phyloP scores from a whole-genome alignment of 2,329 filamentous ascomycete species.

The Diaporthe longicolla region DNA sequence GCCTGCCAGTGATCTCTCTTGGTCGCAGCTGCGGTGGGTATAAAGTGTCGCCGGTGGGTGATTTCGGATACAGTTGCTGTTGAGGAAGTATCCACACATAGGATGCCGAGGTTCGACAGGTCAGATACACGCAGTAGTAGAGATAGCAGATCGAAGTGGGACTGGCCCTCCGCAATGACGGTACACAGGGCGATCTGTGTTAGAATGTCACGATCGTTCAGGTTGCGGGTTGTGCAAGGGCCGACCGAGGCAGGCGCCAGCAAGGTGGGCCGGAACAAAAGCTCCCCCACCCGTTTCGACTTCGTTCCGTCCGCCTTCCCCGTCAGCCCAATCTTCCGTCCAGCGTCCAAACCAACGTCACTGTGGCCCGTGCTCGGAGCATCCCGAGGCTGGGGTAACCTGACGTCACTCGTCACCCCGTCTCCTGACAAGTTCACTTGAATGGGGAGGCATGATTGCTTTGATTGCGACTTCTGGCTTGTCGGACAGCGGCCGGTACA shows the following conservation, averaged over 20 bases:
- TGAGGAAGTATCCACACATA: neutral
- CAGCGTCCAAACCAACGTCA: constrained; percentile 12
- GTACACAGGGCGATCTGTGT: neutral
- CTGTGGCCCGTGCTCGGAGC: constrained; percentile 16
- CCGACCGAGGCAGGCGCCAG: too few relatives aligned
- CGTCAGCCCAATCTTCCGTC: neutral
- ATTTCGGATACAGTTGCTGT: neutral
- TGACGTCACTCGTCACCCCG: constrained; percentile 3
- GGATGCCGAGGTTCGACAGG: neutral
- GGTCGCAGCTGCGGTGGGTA: neutral
- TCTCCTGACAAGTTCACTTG: too few relatives aligned
- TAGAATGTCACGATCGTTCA: neutral
- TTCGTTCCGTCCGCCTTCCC: neutral
- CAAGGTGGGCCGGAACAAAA: constrained; percentile 17
- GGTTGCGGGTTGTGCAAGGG: too few relatives aligned
- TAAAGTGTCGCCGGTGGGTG: neutral
- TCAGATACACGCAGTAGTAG: neutral
- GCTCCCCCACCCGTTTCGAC: constrained; percentile 18
- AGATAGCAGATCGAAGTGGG: neutral
- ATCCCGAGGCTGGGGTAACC: constrained; percentile 16
- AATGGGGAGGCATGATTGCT: too few relatives aligned
- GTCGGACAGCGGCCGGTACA: too few relatives aligned
- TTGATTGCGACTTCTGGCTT: neutral
- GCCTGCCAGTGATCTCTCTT: neutral
- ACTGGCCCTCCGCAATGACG: neutral